Conservation (phyloP, 345 rosid species). For the Aquilaria sinensis region DNA sequence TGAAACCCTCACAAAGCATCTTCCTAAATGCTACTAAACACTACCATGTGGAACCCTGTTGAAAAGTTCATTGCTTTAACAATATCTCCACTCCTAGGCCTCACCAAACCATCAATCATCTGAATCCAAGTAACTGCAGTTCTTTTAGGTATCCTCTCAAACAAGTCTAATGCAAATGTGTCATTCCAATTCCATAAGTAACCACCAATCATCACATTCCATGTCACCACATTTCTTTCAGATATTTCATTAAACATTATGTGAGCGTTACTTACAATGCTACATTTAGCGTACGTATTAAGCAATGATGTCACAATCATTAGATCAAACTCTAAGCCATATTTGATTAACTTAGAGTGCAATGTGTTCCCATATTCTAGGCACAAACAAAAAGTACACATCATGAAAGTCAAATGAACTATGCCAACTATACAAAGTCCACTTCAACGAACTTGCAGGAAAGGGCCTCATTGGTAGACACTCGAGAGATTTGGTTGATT, state of each 20-base stretch:
- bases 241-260: slow-evolving; percentile 66
- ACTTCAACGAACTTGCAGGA: slow-evolving; percentile 31
- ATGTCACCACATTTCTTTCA: slow-evolving; percentile 51
- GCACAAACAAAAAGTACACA: slow-evolving; percentile 34
- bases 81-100: slow-evolving; percentile 35
- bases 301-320: slow-evolving; percentile 52
- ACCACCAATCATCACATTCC: slow-evolving; percentile 78
- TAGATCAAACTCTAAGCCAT: slow-evolving; percentile 38
- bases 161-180: slow-evolving; percentile 38
- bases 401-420: slow-evolving; percentile 52
- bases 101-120: slow-evolving; percentile 60
- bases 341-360: slow-evolving; percentile 56
- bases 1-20: slow-evolving; percentile 53
- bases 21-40: slow-evolving; percentile 38
- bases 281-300: slow-evolving; percentile 38
- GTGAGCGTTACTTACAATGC: slow-evolving; percentile 27
- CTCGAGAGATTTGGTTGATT: slow-evolving; percentile 26
- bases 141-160: slow-evolving; percentile 33
- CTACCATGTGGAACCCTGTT: slow-evolving; percentile 52
- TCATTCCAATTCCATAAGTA: slow-evolving; percentile 33
- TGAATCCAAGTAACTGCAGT: slow-evolving; percentile 63
- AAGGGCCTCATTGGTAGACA: slow-evolving; percentile 35
- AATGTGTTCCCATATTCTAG: slow-evolving; percentile 30
- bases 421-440: slow-evolving; percentile 32
- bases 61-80: slow-evolving; percentile 49